These are phyloP conservation scores for Pharus latifolius DNA, from an alignment of 176 grass and related monocot genomes.

Conservation along the genomic window DNA sequence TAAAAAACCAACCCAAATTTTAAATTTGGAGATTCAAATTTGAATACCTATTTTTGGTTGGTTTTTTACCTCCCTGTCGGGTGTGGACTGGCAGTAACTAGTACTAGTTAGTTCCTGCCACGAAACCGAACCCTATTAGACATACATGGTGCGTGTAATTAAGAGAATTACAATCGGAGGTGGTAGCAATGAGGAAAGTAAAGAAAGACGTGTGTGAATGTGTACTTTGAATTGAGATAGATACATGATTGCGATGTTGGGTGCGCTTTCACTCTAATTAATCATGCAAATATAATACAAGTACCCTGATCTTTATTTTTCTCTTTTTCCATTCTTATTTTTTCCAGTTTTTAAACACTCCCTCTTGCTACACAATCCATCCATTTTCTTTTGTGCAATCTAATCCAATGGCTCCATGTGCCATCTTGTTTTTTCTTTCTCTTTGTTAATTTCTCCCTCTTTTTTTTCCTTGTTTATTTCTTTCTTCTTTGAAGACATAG, in stretches of 20 bases:
- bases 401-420: conserved; percentile 29
- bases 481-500: conserved; percentile 1
- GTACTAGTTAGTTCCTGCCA: too few relatives aligned
- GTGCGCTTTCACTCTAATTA: conserved; percentile 27
- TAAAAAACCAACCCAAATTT: too few relatives aligned
- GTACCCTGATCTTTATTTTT: neutral
- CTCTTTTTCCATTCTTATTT: conserved; percentile 2
- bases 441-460: too few relatives aligned
- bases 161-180: too few relatives aligned
- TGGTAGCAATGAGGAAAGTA: neutral
- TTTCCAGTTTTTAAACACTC: neutral
- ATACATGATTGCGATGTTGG: conserved; percentile 24
- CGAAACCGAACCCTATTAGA: too few relatives aligned
- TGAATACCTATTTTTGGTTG: too few relatives aligned
- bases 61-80: too few relatives aligned
- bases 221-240: conserved; percentile 10
- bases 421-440: conserved; percentile 3
- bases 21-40: too few relatives aligned
- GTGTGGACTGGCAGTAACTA: too few relatives aligned
- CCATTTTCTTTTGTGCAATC: conserved; percentile 21
- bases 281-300: conserved; percentile 2
- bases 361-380: conserved; percentile 9
- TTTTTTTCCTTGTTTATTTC: conserved; percentile 6
- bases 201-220: conserved; percentile 17
- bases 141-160: too few relatives aligned